phyloP scores from a whole-genome alignment of 805 yeast genomes.

The Ogataea neopini region DNA sequence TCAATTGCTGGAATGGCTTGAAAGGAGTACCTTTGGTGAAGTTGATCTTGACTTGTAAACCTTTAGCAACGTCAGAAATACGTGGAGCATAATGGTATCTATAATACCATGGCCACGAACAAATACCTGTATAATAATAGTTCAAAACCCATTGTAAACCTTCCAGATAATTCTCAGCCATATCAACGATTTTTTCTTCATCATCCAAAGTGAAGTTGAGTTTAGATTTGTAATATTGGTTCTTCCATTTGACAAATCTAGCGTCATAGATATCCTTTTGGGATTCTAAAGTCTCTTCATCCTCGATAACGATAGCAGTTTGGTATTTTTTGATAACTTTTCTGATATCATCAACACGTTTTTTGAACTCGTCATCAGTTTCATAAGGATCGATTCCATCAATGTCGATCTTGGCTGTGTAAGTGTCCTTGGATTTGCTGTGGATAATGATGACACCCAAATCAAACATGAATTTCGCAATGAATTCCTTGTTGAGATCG shows the following conservation, averaged over 20 bases:
- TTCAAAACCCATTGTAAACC: constrained; percentile 96
- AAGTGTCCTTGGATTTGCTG: constrained; percentile 54
- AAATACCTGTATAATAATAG: constrained; percentile 87
- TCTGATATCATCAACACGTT: constrained; percentile 52
- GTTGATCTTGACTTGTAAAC: constrained; percentile 60
- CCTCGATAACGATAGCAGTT: constrained; percentile 61
- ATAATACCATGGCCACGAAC: constrained; percentile 96
- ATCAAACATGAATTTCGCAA: constrained; percentile 65
- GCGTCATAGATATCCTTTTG: constrained; percentile 66
- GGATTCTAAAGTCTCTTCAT: constrained; percentile 50
- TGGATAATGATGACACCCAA: constrained; percentile 67
- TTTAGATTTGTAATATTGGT: constrained; percentile 80
- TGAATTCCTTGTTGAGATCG: constrained; percentile 54
- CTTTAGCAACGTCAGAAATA: constrained; percentile 80
- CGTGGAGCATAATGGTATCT: constrained; percentile 91
- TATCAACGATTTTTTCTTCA: constrained; percentile 55
- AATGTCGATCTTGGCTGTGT: constrained; percentile 62
- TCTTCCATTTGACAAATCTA: constrained; percentile 82
- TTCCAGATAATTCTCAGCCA: constrained; percentile 82
- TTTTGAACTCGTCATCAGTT: constrained; percentile 61
- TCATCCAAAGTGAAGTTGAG: constrained; percentile 67
- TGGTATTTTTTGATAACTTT: constrained; percentile 64
- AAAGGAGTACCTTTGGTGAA: constrained; percentile 80
- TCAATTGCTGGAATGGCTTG: constrained; percentile 90
- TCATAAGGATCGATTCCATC: constrained; percentile 74